Base-by-base conservation (phyloP, 140 eudicot genomes). In the Erigeron philadelphicus region DNA sequence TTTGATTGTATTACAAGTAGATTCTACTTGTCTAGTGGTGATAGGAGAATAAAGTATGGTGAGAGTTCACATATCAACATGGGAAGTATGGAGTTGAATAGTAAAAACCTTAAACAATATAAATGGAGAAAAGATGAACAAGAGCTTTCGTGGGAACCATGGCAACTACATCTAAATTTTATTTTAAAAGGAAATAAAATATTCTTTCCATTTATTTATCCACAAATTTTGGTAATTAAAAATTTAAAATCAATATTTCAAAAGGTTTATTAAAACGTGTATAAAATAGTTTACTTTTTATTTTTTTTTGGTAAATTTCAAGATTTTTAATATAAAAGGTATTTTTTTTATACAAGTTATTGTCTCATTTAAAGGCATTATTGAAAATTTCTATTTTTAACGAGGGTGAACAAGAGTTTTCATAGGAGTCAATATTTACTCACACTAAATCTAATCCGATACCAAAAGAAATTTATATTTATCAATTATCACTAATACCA, bases 141-240 rank as follows among this genome's bases (percentile, higher is more conserved):
- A 66, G 66, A 69, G 52, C 76, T 69, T 76, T 76, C 80, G 66
- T 5, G 72, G 75, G 18, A 76, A 68, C 75, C 56, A 68, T 67
- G 67, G 73, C 68, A 68, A 67, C 79, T 75, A 49, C 9, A 16
- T 38, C 35, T 11, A 10, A 59, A 66, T 8, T 25, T 7, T n/a
- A 16, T 38, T 47, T 11, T 6, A 59, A 66, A 12, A 52, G 49
- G 16, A 53, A 53, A 64, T 6, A 21, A 9, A 13, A 64, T 73
- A 63, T 63, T 49, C 43, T 17, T 6, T 18, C 11, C 21, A 58
- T 1, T 58, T 7, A 58, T 31, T 31, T 31, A 31, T 5, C 3
- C 38, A 31, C 38, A 31, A 31, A 5, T 31, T 31, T 31, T 31
- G 5, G 5, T 31, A 31, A 31, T 31, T 31, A 31, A 31, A 31